Evolutionary conservation across 441 rosid species (phyloP).

Genomic region (Euphorbia schlechtendalii): DNA sequence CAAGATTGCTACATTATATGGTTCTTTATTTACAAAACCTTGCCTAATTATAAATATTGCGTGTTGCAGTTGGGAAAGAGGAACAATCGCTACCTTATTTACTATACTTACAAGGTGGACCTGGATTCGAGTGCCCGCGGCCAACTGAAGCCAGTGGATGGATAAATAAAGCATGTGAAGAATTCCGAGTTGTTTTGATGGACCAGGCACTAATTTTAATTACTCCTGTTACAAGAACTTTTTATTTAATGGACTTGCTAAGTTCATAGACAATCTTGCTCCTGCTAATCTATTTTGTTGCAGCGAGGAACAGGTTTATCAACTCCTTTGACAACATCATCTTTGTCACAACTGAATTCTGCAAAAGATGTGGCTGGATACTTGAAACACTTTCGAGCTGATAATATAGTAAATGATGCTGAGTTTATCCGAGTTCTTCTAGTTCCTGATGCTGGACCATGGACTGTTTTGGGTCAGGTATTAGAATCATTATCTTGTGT

Average conservation of each 20-base stretch:
- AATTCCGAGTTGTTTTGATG: slow-evolving; percentile 77
- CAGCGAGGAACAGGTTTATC: slow-evolving; percentile 99
- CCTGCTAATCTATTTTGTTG: slow-evolving; percentile 21
- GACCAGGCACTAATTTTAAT: slow-evolving; percentile 56
- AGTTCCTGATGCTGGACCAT: slow-evolving; percentile 74
- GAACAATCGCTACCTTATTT: slow-evolving; percentile 68
- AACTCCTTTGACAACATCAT: slow-evolving; percentile 68
- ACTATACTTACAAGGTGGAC: slow-evolving; percentile 82
- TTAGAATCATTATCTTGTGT: slow-evolving; percentile 14
- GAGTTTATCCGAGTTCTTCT: slow-evolving; percentile 73
- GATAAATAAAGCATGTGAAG: slow-evolving; percentile 79
- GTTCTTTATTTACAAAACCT: neutral
- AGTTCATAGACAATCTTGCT: slow-evolving; percentile 1
- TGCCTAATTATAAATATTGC: slow-evolving; percentile 2
- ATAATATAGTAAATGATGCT: slow-evolving; percentile 77
- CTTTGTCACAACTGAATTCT: slow-evolving; percentile 72
- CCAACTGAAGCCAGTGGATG: slow-evolving; percentile 83
- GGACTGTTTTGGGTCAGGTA: slow-evolving; percentile 94
- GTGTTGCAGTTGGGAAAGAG: slow-evolving; percentile 67
- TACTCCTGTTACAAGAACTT: slow-evolving; percentile 8
- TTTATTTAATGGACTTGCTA: slow-evolving; percentile 9
- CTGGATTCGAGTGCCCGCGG: slow-evolving; percentile 78
- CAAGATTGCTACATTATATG: neutral
- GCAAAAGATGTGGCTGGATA: slow-evolving; percentile 51
- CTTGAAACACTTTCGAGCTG: slow-evolving; percentile 72